Base-by-base conservation (phyloP, 208 protist species). In the Vickermania ingenoplastis region DNA sequence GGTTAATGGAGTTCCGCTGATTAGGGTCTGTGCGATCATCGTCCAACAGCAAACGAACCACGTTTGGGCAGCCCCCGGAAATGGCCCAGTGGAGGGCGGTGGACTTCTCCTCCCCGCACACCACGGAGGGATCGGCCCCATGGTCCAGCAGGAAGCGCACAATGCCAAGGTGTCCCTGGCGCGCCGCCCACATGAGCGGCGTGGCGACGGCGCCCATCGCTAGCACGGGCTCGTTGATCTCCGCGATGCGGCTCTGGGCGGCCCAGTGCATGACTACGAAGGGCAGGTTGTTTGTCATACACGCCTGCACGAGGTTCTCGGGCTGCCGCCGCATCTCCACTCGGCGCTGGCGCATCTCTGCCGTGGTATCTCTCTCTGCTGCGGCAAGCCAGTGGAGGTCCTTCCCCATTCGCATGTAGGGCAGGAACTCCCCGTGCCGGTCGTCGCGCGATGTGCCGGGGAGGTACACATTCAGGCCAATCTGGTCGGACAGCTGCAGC, bases 141-240 rank as follows among this genome's bases (percentile, higher is more conserved):
- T 77, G 67, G 53, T 92, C 80, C 55, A 93, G 53, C 5, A 93
- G 57, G 62, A 93, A 91, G 13, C 71, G 74, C 22, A 84, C 86
- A 27, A 86, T 61, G 1, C 65, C 25, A 11, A 87, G 59, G 27
- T 93, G 82, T 0, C 81, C 76, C 29, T 69, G 63, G 26, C 81
- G 67, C 11, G 67, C 29, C 22, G 83, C 80, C 82, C 79, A 89
- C 82, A 93, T 90, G 4, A 93, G 74, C 21, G 75, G 57, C 0
- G 86, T 81, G 2, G 75, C 86, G 45, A 75, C 71, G 61, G 29
- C 73, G 63, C 75, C 75, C 14, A 81, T 78, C 58, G 83, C 81
- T n/a, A 75, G 5, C 7, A 63, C 65, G 1, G 29, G 50, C 23
- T 73, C 70, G 0, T 48, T 64, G 0, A 68, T 31, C 11, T 45